Evolutionary conservation across 257 asterid genomes (phyloP).

Genomic region (Thymus mandschuricus): DNA sequence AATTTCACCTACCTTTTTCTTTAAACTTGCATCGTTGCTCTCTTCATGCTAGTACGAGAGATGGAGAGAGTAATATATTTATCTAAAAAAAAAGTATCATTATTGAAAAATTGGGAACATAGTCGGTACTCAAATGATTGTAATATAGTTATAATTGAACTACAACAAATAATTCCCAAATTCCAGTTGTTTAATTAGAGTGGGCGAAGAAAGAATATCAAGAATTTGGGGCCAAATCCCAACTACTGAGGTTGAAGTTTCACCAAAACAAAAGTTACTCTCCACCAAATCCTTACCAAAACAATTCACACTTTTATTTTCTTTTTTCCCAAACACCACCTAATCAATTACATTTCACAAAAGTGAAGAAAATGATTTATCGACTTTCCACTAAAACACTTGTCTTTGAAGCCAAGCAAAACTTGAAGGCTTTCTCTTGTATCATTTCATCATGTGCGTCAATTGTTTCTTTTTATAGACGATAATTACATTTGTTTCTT

Average conservation of each 20-base stretch:
- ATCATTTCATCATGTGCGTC: slow-evolving; percentile 27
- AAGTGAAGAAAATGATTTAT: slow-evolving; percentile 40
- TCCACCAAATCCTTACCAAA: slow-evolving; percentile 39
- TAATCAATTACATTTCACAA: slow-evolving; percentile 5
- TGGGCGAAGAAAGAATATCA: slow-evolving; percentile 7
- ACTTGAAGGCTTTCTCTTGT: slow-evolving; percentile 24
- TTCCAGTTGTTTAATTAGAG: background rate
- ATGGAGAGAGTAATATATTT: background rate
- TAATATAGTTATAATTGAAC: slow-evolving; percentile 8
- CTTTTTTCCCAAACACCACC: background rate
- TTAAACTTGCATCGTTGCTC: too few relatives aligned
- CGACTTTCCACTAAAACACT: slow-evolving; percentile 39
- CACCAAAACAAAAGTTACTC: slow-evolving; percentile 31
- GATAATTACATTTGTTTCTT: too few relatives aligned
- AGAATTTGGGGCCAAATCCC: slow-evolving; percentile 16
- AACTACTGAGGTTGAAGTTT: slow-evolving; percentile 45
- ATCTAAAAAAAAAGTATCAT: too few relatives aligned
- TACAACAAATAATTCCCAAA: background rate
- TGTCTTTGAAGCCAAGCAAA: slow-evolving; percentile 51
- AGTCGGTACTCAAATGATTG: background rate
- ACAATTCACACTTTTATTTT: slow-evolving; percentile 1
- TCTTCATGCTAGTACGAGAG: background rate
- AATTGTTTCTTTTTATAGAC: background rate
- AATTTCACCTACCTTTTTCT: too few relatives aligned
- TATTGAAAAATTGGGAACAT: background rate